Base-by-base conservation (phyloP, 805 yeast genomes). In the Yamadazyma takamatsuzukensis region DNA sequence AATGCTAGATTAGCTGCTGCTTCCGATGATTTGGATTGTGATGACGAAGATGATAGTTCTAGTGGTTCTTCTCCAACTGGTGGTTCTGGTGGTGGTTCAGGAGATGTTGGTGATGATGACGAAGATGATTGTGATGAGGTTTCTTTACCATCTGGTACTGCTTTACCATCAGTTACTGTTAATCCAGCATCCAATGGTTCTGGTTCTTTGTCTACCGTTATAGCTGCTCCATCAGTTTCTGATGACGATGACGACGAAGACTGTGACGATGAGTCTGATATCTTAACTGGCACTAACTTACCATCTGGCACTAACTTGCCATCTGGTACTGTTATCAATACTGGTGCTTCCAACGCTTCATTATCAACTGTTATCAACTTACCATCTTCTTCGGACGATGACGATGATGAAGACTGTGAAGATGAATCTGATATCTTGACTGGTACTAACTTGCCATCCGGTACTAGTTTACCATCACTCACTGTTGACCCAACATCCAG, bases 371-470 rank as follows among this genome's bases (percentile, higher is more conserved):
- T n/a, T n/a, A n/a, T n/a, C n/a, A n/a, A n/a, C n/a, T n/a, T n/a
- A n/a, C n/a, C n/a, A n/a, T n/a, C 32, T 8, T 16, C 36, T 14
- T 17, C 32, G 13, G 28, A 25, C 6, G 28, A 25, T 15, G 30
- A 26, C 25, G 30, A 25, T 16, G 30, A 34, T 17, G 25, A 29
- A 9, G 44, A 40, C 19, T 40, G 44, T 40, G 41, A 37, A 13
- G 41, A 38, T 18, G 39, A 36, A 28, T 29, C n/a, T 21, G 32
- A 19, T 21, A 15, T 7, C 19, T 14, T 12, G 10, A 14, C 32
- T 24, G 26, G 12, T n/a, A n/a, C n/a, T n/a, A n/a, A n/a, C n/a
- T n/a, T 19, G 22, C 22, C 11, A 19, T 8, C 11, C 22, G 22
- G 22, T 19, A 11, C 8, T 19, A 19, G 10, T 19, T 19, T 19